Base-by-base conservation (phyloP, 768 basidiomycete species). In the Amanita jacksonii region DNA sequence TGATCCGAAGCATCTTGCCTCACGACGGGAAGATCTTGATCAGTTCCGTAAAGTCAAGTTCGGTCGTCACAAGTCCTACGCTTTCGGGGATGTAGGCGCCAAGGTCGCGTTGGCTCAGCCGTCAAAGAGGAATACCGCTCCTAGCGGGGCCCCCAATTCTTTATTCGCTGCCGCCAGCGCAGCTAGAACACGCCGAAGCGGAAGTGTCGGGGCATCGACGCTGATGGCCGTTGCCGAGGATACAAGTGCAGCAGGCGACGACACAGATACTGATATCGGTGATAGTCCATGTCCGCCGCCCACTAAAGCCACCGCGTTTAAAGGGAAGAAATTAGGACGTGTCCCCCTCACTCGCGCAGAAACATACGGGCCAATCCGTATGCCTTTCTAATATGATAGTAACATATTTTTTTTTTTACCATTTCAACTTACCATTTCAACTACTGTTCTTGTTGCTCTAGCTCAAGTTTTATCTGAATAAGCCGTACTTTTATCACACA, bases 1-100 rank as follows among this genome's bases (percentile, higher is more conserved):
- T 56, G 92, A 97, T 59, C 92, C 92, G 2, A 73, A 72, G 35
- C 81, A 94, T 59, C 76, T 81, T 15, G 67, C 70, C 15, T 84
- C 89, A 27, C 83, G 92, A 36, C 75, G 80, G 33, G 85, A 89
- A 56, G 88, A 93, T 54, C 60, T 97, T 34, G 88, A 90, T 61
- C 87, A 92, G 55, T 91, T 98, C 69, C 85, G 94, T 51, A 86
- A 81, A 57, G 74, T 72, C 49, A 86, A 85, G 57, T 91, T 92
- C 58, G 82, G 85, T 24, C 81, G 92, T 44, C 88, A 90, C 46
- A 86, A 87, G 57, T 92, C 89, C 0, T 96, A 90, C 55, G 81
- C 91, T 0, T 94, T 90, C 53, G 92, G 91, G n/a, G 91, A 96
- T 34, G 65, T 69, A 18, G 62, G 65, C 51, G 62, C 56, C 51